Conservation (phyloP, 192 early-diverging fungal genomes). For the Borealophlyctis nickersoniae region DNA sequence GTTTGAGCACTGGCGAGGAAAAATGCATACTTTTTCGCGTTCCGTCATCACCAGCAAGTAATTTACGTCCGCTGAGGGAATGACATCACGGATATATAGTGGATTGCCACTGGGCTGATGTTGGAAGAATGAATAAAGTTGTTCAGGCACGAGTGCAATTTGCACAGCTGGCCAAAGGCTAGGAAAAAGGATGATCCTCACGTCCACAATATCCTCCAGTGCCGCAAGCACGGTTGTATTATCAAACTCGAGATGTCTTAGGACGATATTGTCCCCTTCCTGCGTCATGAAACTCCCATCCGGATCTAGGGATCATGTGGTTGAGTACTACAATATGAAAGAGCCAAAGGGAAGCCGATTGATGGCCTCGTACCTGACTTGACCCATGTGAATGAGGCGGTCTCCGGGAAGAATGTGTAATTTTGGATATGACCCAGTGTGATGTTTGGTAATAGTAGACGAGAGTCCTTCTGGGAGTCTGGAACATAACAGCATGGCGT, state of each 20-base stretch:
- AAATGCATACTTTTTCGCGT: constrained; percentile 48
- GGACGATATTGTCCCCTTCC: neutral
- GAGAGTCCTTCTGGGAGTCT: neutral
- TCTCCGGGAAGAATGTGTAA: constrained; percentile 3
- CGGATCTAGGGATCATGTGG: neutral
- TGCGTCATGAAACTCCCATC: constrained; percentile 20
- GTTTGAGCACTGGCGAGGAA: neutral
- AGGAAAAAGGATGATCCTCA: too few species aligned
- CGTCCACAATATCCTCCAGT: too few species aligned
- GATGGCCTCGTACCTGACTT: neutral
- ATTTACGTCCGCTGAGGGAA: constrained; percentile 74
- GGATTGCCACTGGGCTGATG: constrained; percentile 17
- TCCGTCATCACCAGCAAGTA: constrained; percentile 74
- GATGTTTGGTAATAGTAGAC: neutral
- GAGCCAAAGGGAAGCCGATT: neutral
- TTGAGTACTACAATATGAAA: neutral
- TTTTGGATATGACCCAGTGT: constrained; percentile 20
- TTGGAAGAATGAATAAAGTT: too few species aligned
- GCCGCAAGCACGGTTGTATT: constrained; percentile 27
- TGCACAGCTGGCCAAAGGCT: too few species aligned
- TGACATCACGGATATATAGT: constrained; percentile 32
- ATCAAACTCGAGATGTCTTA: constrained; percentile 26
- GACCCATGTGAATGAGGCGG: constrained; percentile 5
- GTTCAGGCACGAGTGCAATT: too few species aligned
- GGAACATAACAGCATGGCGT: neutral